Conservation (phyloP, 306 rosid species). For the Cucurbita ficifolia region DNA sequence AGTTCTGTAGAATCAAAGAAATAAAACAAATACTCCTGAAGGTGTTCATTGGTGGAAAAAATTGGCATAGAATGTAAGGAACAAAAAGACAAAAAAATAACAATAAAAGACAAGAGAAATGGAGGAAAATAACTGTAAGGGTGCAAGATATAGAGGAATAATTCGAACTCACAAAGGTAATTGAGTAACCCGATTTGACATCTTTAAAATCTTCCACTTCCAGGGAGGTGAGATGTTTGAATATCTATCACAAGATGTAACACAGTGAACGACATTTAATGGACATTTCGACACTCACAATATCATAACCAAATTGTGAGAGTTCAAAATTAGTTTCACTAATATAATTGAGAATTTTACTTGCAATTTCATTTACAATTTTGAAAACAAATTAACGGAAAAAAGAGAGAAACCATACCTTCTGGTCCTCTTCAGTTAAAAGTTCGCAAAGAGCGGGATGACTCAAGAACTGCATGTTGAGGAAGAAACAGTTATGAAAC, state of each 20-base stretch:
- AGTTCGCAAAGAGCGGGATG: conserved; percentile 67
- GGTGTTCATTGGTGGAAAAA: neutral
- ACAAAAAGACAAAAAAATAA: neutral
- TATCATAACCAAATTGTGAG: neutral
- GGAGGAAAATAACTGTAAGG: neutral
- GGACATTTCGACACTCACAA: neutral
- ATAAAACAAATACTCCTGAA: neutral
- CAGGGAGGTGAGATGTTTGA: conserved; percentile 64
- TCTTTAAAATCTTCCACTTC: conserved; percentile 85
- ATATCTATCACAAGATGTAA: conserved; percentile 33
- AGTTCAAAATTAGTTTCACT: neutral
- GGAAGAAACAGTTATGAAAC: neutral
- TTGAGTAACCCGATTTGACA: conserved; percentile 74
- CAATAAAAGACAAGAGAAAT: neutral
- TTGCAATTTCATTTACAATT: neutral
- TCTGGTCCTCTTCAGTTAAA: conserved; percentile 72
- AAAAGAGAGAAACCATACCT: conserved; percentile 23
- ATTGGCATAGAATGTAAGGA: neutral
- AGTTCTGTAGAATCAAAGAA: conserved; percentile 38
- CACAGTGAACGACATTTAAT: neutral
- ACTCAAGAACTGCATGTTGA: conserved; percentile 45
- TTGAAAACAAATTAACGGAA: neutral
- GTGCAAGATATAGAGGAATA: neutral
- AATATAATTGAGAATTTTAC: neutral
- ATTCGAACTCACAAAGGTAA: conserved; percentile 59